Base-by-base conservation (phyloP, 768 basidiomycete species). In the Naganishia friedmannii region DNA sequence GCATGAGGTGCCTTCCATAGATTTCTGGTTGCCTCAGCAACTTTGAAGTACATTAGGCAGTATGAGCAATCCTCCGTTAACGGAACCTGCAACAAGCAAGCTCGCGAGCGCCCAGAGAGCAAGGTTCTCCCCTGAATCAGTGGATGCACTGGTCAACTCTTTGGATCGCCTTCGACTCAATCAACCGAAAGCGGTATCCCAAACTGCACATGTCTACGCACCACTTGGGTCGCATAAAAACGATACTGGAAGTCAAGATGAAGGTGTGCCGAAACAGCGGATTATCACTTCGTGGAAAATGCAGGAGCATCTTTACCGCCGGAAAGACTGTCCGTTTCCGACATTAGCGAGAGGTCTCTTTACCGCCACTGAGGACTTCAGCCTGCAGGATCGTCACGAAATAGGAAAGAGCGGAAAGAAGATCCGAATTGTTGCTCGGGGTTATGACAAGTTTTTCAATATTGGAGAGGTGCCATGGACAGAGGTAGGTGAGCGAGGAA, bases 391-490 rank as follows among this genome's bases (percentile, higher is more conserved):
- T 39, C 12, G 26, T 29, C 57, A 48, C 28, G 69, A 53, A 9
- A 65, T 72, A 31, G 74, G 73, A 1, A 70, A 58, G n/a, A 23
- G 37, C 7, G 45, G 54, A 28, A 58, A 53, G 48, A 60, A 46
- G 53, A 76, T 83, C 56, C 73, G 82, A 28, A 93, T 99, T 68
- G 88, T 96, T 0, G 89, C 86, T 0, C 84, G 96, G 55, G 96
- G 95, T 0, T 98, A 99, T 78, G 96, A 98, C 84, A 99, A 99
- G 83, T 98, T 99, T 82, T 98, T 97, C 84, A 97, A 96, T 78
- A 91, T 96, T 34, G 91, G 89, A 3, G 96, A 99, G 80, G 92
- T 97, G 5, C 91, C 89, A 2, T 98, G 94, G 93, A 94, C 90
- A 0, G 88, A 88, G 68, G 95, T 95, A 77, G 74, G 90, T 83